Conservation (phyloP, 2,329 filamentous ascomycete genomes). For the Claviceps monticola region DNA sequence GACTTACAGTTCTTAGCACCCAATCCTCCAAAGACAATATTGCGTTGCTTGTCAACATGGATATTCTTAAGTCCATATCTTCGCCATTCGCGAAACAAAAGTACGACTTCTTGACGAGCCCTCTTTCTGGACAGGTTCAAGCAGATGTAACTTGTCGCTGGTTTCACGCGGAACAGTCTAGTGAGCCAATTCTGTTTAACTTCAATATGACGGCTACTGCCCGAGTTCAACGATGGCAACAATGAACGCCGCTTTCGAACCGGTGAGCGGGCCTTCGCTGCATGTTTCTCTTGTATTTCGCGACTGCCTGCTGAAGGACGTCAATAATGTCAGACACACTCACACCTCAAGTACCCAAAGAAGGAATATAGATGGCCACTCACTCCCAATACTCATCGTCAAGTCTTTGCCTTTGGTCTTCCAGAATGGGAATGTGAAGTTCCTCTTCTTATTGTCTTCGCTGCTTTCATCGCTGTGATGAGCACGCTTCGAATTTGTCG, state of each 20-base stretch:
- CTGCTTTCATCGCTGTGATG: conserved; percentile 9
- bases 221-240: conserved; percentile 22
- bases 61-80: conserved; percentile 71
- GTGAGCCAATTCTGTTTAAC: conserved; percentile 77
- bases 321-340: background rate
- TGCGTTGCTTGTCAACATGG: conserved; percentile 62
- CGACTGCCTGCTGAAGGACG: background rate
- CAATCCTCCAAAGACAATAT: conserved; percentile 67
- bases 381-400: conserved; percentile 32
- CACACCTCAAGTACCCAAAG: background rate
- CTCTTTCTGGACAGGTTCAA: conserved; percentile 54
- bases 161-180: conserved; percentile 79
- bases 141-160: conserved; percentile 61
- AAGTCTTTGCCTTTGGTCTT: conserved; percentile 32
- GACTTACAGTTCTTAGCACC: conserved; percentile 63
- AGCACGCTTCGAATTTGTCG: conserved; percentile 7
- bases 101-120: conserved; percentile 63
- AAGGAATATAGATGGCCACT: background rate
- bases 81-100: conserved; percentile 66
- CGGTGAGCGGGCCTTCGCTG: background rate
- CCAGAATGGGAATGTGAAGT: conserved; percentile 42
- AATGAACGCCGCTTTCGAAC: conserved; percentile 10
- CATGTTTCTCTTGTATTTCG: conserved; percentile 4
- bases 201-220: conserved; percentile 40
- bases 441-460: conserved; percentile 32